Percentiles rank a stretch among this genome's conserved stretches.
phyloP scores from a whole-genome alignment of 805 yeast species.

The Priceomyces carsonii region DNA sequence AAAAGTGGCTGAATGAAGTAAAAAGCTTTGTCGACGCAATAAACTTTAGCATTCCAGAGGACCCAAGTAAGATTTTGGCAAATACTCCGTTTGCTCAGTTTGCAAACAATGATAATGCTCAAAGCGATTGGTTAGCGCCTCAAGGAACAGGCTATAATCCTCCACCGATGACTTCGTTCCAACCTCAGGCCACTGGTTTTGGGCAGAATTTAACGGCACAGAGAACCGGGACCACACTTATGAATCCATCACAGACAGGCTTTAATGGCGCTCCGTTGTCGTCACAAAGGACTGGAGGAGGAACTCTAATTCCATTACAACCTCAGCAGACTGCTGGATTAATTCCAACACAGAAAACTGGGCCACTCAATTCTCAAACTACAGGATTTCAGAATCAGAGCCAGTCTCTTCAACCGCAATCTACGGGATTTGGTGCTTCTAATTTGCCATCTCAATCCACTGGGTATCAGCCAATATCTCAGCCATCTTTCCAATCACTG shows the following conservation, averaged over 20 bases:
- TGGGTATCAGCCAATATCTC: slow-evolving; percentile 9
- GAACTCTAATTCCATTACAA: slow-evolving; percentile 47
- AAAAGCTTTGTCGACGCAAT: slow-evolving; percentile 88
- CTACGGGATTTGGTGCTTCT: slow-evolving; percentile 25
- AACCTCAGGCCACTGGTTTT: slow-evolving; percentile 40
- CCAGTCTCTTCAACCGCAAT: slow-evolving; percentile 31
- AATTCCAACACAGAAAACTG: slow-evolving; percentile 48
- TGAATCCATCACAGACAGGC: slow-evolving; percentile 20
- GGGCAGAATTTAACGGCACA: slow-evolving; percentile 8
- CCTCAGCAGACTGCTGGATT: slow-evolving; percentile 74
- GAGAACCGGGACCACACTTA: slow-evolving; percentile 19
- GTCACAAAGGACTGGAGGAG: slow-evolving; percentile 49
- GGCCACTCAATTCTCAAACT: slow-evolving; percentile 32
- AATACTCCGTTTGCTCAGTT: slow-evolving; percentile 45
- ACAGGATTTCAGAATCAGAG: slow-evolving; percentile 29
- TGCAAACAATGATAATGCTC: slow-evolving; percentile 16
- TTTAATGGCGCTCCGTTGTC: slow-evolving; percentile 19
- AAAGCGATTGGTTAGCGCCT: slow-evolving; percentile 29
- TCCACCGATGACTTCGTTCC: slow-evolving; percentile 30
- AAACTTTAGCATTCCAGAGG: slow-evolving; percentile 73
- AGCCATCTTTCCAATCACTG: slow-evolving; percentile 17
- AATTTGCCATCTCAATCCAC: slow-evolving; percentile 17
- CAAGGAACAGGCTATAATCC: slow-evolving; percentile 31
- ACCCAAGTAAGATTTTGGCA: slow-evolving; percentile 38
- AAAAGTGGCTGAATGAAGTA: slow-evolving; percentile 77